Evolutionary conservation across 2,329 filamentous ascomycete genomes (phyloP), one percentile per base, ranked within the genome.

Genomic region (Fusarium sarcochroum): DNA sequence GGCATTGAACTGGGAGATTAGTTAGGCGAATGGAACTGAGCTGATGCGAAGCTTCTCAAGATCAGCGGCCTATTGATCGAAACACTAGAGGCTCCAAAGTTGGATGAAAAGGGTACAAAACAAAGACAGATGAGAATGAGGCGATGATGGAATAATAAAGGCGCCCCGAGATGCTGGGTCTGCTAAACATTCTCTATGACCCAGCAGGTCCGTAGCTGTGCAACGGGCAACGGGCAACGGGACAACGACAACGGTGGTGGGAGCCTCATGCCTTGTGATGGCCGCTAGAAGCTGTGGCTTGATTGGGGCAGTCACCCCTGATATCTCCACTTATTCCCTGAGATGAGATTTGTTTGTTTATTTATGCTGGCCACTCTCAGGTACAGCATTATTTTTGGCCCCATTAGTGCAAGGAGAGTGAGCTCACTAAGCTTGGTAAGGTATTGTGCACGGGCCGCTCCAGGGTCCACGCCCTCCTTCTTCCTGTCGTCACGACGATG

Each of bases 311-410:
- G 50, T 50, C 6, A 9, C 46, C 55, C 27, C 15, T 21, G 45
- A 4, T 3, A 15, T 32, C 10, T 2, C 73, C 73, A 70, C 71
- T 72, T 62, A 63, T 67, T 56, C 17, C 60, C 48, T 50, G 52
- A 68, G 56, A 60, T 72, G 70, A 73, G 73, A 73, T 64, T 72
- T 78, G 76, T 78, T 78, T 78, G 75, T 78, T 78, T 78, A 69
- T 77, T 77, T 77, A 78, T 76, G 66, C 66, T 60, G 60, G 50
- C 60, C 54, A 44, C 63, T 41, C 32, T 45, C 63, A 70, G 68
- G 68, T 61, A 70, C 70, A 52, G 54, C 70, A 70, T 66, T 71
- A 62, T 67, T 69, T 71, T 72, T 66, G 63, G 47, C 61, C 61
- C 55, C 55, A 30, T 68, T 75, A 68, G 71, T 68, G 62, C 68